phyloP scores from a whole-genome alignment of 768 basidiomycete species.

The Wakefieldia striispora region DNA sequence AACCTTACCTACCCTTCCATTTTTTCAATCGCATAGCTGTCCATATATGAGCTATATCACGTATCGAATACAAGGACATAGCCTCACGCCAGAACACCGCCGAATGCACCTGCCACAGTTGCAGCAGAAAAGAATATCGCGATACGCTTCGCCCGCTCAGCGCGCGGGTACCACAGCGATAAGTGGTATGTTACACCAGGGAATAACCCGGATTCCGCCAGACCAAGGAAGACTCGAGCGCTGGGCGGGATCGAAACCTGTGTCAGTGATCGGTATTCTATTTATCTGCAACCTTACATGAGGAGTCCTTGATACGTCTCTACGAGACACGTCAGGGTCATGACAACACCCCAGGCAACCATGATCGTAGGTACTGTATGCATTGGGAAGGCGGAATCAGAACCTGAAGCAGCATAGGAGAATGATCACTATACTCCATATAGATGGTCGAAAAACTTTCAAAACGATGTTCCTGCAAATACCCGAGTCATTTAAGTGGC shows the following conservation, averaged over 20 bases:
- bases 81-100: constrained; percentile 43
- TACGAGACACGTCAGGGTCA: constrained; percentile 31
- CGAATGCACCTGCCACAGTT: constrained; percentile 47
- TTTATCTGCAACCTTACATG: constrained; percentile 17
- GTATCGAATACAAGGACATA: background rate
- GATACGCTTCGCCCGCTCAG: constrained; percentile 51
- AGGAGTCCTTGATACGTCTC: constrained; percentile 22
- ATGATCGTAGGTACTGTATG: constrained; percentile 35
- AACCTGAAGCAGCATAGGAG: background rate
- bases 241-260: constrained; percentile 6
- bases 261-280: background rate
- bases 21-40: constrained; percentile 30
- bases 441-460: constrained; percentile 25
- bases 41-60: background rate
- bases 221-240: constrained; percentile 37
- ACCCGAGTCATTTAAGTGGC: too few relatives aligned
- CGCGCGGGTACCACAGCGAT: constrained; percentile 53
- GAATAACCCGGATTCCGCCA: constrained; percentile 41
- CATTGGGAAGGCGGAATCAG: constrained; percentile 12
- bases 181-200: constrained; percentile 39
- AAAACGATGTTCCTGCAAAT: constrained; percentile 26
- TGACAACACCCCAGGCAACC: constrained; percentile 32
- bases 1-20: constrained; percentile 28
- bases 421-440: constrained; percentile 21
- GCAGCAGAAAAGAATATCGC: constrained; percentile 61